phyloP scores from a whole-genome alignment of 345 rosid species.

The Psidium guajava region DNA sequence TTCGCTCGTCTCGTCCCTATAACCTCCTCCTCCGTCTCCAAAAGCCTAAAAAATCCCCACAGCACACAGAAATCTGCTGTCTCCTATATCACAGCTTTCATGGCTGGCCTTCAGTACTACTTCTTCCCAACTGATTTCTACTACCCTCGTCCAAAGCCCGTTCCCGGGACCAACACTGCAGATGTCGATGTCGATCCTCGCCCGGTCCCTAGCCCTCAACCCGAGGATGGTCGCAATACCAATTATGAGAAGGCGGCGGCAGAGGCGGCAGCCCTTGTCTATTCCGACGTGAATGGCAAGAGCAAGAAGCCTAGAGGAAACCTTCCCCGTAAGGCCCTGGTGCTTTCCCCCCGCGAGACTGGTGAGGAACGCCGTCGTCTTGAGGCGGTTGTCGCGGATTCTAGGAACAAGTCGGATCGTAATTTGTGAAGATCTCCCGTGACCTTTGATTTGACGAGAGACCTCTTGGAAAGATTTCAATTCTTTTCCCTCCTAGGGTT shows the following conservation, averaged over 20 bases:
- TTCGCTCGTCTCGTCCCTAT: neutral
- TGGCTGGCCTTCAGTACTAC: constrained; percentile 19
- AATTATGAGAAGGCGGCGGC: neutral
- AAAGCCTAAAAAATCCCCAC: neutral
- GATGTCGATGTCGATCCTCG: neutral
- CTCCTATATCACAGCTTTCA: neutral
- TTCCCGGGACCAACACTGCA: neutral
- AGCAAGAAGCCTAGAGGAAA: neutral
- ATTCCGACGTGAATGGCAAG: neutral
- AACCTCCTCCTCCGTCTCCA: neutral
- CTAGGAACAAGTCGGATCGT: neutral
- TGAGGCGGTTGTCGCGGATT: neutral
- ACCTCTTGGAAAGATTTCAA: neutral
- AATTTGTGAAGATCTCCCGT: neutral
- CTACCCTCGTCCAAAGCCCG: constrained; percentile 4
- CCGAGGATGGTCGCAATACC: neutral
- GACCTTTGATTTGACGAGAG: neutral
- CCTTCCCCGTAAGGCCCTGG: neutral
- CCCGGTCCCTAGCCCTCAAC: neutral
- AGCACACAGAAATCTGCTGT: neutral
- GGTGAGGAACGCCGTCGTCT: neutral
- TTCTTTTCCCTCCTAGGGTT: neutral
- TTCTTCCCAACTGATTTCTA: constrained; percentile 15
- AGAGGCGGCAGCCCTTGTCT: neutral
- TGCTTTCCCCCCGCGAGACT: neutral